These are phyloP conservation scores for Millerozyma acaciae DNA, from an alignment of 805 yeast species.

Conservation along the genomic window DNA sequence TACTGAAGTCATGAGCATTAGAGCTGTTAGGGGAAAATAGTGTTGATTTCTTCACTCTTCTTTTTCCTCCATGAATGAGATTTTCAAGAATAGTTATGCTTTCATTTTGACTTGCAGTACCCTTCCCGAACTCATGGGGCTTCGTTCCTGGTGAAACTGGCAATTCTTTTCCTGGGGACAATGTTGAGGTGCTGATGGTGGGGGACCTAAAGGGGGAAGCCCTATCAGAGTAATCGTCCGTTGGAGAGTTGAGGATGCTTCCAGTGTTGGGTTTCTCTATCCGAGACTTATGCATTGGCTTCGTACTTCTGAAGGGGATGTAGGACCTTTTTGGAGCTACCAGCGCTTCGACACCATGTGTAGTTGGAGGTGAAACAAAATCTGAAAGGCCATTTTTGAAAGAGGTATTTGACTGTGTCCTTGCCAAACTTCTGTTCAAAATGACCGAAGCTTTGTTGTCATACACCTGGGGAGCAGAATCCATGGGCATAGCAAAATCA, in stretches of 20 bases:
- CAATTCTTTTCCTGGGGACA: constrained; percentile 6
- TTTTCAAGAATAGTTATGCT: constrained; percentile 22
- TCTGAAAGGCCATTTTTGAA: constrained; percentile 76
- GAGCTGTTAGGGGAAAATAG: constrained; percentile 13
- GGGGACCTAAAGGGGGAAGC: constrained; percentile 15
- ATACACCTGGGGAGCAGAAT: constrained; percentile 72
- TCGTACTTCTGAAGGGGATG: constrained; percentile 38
- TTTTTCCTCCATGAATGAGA: constrained; percentile 23
- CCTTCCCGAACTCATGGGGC: not conserved
- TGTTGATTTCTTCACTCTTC: constrained; percentile 15
- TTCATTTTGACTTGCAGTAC: constrained; percentile 7
- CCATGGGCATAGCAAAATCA: constrained; percentile 48
- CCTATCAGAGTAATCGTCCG: constrained; percentile 14
- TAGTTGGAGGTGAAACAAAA: constrained; percentile 9
- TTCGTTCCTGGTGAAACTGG: constrained; percentile 5
- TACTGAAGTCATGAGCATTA: too few relatives aligned
- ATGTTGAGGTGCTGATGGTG: constrained; percentile 8
- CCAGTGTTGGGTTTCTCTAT: constrained; percentile 22
- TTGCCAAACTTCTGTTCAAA: constrained; percentile 65
- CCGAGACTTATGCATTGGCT: constrained; percentile 15
- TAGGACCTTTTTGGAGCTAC: constrained; percentile 29
- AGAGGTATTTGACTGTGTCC: constrained; percentile 72
- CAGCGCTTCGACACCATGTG: constrained; percentile 2
- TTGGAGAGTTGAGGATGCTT: constrained; percentile 17
- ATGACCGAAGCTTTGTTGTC: constrained; percentile 78